Evolutionary conservation across 257 asterid species (phyloP).

Genomic region (Plantago major): DNA sequence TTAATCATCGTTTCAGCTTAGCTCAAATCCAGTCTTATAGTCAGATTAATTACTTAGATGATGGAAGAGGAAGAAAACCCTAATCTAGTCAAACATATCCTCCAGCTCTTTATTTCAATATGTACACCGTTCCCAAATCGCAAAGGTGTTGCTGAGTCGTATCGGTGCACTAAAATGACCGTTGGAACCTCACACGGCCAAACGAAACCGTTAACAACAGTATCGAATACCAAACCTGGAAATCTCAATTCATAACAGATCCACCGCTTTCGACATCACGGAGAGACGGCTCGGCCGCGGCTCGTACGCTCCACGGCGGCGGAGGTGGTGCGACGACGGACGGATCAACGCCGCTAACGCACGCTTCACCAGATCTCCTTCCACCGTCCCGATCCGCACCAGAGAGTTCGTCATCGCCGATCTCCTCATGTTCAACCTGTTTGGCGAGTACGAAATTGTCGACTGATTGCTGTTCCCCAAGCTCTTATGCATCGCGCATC

Average conservation of each 20-base stretch:
- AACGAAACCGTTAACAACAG: too few species aligned
- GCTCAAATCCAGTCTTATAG: too few species aligned
- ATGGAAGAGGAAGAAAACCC: too few species aligned
- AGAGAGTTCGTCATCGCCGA: constrained; percentile 93
- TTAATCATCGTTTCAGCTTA: too few species aligned
- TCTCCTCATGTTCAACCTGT: constrained; percentile 70
- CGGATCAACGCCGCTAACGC: constrained; percentile 74
- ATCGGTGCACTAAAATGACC: too few species aligned
- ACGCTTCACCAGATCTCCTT: constrained; percentile 73
- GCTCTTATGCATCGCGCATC: constrained; percentile 80
- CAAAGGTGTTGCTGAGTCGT: too few species aligned
- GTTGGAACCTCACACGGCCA: too few species aligned
- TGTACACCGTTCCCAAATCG: too few species aligned
- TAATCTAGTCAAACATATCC: too few species aligned
- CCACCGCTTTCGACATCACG: constrained; percentile 46
- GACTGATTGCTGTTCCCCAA: constrained; percentile 16
- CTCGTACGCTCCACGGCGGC: constrained; percentile 57
- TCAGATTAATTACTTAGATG: too few species aligned
- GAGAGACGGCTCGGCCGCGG: constrained; percentile 70
- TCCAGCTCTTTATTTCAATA: too few species aligned
- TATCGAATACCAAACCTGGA: too few species aligned
- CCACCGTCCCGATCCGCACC: constrained; percentile 76
- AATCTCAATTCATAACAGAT: constrained; percentile 13
- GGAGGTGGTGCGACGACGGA: constrained; percentile 77
- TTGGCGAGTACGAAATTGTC: constrained; percentile 51